Conservation (phyloP, 176 grass and related monocot genomes). For the Alopecurus myosuroides region DNA sequence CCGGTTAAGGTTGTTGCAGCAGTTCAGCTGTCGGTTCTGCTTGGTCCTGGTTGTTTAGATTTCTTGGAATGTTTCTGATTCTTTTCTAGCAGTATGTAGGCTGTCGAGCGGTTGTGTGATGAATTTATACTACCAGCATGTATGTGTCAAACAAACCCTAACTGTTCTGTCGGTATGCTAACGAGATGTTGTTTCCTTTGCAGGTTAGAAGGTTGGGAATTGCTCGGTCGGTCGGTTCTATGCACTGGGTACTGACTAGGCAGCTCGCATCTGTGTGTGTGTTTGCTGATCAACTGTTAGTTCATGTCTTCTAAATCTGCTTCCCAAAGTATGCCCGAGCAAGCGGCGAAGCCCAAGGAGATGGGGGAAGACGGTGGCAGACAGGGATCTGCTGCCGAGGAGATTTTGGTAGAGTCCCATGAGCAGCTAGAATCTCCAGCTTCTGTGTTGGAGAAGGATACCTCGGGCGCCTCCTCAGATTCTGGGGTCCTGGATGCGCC, state of each 20-base stretch:
- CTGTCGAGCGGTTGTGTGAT: neutral
- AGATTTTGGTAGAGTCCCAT: constrained; percentile 17
- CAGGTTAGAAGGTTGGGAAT: constrained; percentile 23
- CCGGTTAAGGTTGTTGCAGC: neutral
- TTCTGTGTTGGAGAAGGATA: constrained; percentile 33
- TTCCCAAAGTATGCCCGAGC: constrained; percentile 9
- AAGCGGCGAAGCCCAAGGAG: constrained; percentile 16
- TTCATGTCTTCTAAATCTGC: constrained; percentile 30
- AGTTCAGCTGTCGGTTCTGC: neutral
- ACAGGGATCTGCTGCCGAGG: neutral
- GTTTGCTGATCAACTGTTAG: constrained; percentile 3
- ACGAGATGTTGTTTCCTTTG: constrained; percentile 10
- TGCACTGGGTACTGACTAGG: neutral
- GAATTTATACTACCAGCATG: neutral
- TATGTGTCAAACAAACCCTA: neutral
- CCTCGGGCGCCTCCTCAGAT: constrained; percentile 15
- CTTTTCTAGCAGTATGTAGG: neutral
- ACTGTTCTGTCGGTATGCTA: constrained; percentile 13
- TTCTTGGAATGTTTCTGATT: neutral
- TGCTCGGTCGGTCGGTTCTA: neutral
- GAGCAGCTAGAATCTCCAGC: constrained; percentile 24
- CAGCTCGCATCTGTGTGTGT: neutral
- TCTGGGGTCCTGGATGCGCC: constrained; percentile 29
- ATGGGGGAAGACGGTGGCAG: constrained; percentile 27
- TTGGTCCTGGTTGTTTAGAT: neutral